Base-by-base conservation (phyloP, 192 early-diverging fungal species). In the Coemansia sp. region DNA sequence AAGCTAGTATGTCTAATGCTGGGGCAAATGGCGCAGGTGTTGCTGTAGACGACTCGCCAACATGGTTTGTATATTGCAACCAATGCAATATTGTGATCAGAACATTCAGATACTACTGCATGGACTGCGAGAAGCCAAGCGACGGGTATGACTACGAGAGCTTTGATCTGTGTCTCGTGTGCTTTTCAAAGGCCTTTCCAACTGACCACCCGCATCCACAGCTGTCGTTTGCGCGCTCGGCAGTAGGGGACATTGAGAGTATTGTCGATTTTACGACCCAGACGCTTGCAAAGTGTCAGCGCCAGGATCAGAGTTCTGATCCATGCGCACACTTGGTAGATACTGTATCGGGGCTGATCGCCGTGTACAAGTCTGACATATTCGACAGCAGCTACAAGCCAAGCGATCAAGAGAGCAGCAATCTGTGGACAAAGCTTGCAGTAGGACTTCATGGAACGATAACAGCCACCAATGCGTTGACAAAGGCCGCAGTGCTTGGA, bases 101-200 rank as follows among this genome's bases (percentile, higher is more conserved):
- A 45, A 90, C 93, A 43, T 90, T 90, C 60, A 75, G 92, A 56
- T 95, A 90, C 70, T 96, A 90, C 66, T 96, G 94, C 68, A 90
- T 87, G 19, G 88, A 87, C 57, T 96, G 94, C 67, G 94, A 96
- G 74, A 74, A 72, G 16, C 85, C 88, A 0, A 84, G 85, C 16
- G 88, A 87, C 41, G 89, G 88, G 0, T 74, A 85, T 25, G 85
- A 88, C 63, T 88, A 90, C 53, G 73, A 88, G 59, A 91, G 87
- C 70, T 92, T 90, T 63, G 91, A 91, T 20, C 76, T 93, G n/a
- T 94, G 91, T 43, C 65, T 84, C 25, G 85, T 81, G 66, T 92
- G 91, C 72, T 94, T 90, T 65, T 84, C 86, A 16, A 87, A 90
- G 55, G 70, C 78, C 45, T 92, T 91, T 62, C 90, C 90, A 11